These are phyloP conservation scores for Epichloe glyceriae DNA, from an alignment of 2,329 filamentous ascomycete genomes.

Conservation along the genomic window DNA sequence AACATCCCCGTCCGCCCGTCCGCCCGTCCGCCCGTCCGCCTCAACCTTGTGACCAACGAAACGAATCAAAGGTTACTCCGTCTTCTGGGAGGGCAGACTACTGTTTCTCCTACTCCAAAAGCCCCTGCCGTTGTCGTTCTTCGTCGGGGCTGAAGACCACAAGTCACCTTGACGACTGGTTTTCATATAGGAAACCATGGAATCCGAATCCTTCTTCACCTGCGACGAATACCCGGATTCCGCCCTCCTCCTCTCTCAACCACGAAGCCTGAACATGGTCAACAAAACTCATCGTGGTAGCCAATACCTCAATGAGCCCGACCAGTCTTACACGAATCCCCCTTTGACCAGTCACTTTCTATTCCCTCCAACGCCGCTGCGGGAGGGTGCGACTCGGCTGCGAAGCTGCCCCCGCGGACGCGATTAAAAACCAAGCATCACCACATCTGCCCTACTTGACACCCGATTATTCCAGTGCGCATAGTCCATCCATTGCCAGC, in stretches of 20 bases:
- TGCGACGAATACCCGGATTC: background rate
- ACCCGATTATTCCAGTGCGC: background rate
- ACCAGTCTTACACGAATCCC: background rate
- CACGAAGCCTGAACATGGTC: too few relatives aligned
- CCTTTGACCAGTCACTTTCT: background rate
- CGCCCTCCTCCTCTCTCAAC: background rate
- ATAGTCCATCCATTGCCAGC: constrained; percentile 6
- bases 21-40: background rate
- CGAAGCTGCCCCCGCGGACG: background rate
- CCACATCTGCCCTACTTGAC: constrained; percentile 1
- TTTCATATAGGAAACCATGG: background rate
- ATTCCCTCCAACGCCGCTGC: background rate
- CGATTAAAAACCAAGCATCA: background rate
- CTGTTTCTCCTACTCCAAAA: background rate
- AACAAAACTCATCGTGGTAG: background rate
- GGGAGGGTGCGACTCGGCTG: background rate
- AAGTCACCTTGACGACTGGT: background rate
- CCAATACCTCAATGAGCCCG: background rate
- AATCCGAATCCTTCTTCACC: background rate
- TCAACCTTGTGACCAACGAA: background rate
- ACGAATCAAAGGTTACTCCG: background rate
- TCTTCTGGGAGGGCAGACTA: background rate
- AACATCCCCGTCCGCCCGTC: background rate
- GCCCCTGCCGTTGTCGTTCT: background rate
- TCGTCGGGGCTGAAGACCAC: background rate